phyloP scores from a whole-genome alignment of 148 eudicot species.

The Nepenthes gracilis region DNA sequence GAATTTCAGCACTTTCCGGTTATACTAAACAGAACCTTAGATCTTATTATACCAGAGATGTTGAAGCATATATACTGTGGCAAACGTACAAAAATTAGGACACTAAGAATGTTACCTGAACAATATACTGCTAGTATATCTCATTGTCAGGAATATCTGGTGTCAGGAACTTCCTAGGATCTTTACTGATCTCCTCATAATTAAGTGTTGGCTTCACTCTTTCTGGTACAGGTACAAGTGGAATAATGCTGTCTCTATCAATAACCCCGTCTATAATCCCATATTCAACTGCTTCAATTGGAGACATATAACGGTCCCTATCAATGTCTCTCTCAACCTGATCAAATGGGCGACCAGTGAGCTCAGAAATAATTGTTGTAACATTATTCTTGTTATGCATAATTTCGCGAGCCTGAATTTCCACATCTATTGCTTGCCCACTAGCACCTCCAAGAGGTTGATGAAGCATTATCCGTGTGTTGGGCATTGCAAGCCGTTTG shows the following conservation, averaged over 20 bases:
- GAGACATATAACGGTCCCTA: conserved; percentile 84
- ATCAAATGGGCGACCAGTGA: conserved; percentile 56
- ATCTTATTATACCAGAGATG: no score
- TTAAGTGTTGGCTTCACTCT: conserved; percentile 41
- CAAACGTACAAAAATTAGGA: no score
- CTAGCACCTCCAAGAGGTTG: conserved; percentile 86
- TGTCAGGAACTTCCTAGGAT: conserved; percentile 49
- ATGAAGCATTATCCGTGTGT: conserved; percentile 76
- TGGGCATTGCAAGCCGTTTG: conserved; percentile 90
- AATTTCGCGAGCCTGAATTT: conserved; percentile 73
- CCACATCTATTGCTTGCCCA: conserved; percentile 65
- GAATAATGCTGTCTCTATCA: conserved; percentile 67
- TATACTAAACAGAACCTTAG: no score
- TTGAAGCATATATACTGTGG: no score
- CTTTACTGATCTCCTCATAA: conserved; percentile 43
- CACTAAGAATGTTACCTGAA: no score
- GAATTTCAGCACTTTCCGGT: no score
- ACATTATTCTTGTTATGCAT: conserved; percentile 55
- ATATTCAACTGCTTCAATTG: conserved; percentile 88
- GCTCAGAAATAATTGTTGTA: conserved; percentile 43
- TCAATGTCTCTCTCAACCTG: conserved; percentile 80
- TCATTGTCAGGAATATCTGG: conserved; percentile 85
- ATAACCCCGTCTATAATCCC: conserved; percentile 83
- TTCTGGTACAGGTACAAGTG: conserved; percentile 71
- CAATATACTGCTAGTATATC: conserved; percentile 25